Conservation (phyloP, 805 yeast genomes). For the Candida chauliodis region DNA sequence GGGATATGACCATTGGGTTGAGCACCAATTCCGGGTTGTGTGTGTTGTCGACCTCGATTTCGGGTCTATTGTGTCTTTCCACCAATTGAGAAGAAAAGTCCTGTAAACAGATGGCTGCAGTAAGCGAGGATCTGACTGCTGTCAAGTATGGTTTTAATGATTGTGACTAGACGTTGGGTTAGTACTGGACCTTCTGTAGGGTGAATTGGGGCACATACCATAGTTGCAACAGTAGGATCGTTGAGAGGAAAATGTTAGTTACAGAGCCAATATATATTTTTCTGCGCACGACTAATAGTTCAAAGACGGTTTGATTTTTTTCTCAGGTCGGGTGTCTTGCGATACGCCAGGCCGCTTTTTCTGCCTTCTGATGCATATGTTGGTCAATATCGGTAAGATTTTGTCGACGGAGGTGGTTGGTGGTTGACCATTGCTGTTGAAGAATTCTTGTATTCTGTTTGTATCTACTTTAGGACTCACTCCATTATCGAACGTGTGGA, state of each 20-base stretch:
- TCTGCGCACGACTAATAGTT: constrained; percentile 8
- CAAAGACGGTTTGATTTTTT: constrained; percentile 5
- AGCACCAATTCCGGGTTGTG: constrained; percentile 76
- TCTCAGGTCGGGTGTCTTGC: not conserved
- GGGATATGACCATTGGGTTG: constrained; percentile 84
- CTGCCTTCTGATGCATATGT: not conserved
- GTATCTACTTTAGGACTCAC: not conserved
- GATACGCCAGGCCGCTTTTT: not conserved
- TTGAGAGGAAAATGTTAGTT: not conserved
- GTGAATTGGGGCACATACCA: constrained; percentile 3
- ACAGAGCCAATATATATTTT: not conserved
- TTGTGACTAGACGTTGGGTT: constrained; percentile 66
- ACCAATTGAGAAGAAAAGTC: constrained; percentile 93
- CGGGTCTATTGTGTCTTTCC: constrained; percentile 97
- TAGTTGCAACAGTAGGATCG: not conserved
- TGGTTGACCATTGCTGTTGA: not conserved
- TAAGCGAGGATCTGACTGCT: constrained; percentile 89
- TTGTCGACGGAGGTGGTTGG: not conserved
- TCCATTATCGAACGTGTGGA: not conserved
- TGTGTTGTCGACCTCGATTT: constrained; percentile 76
- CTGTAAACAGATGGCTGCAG: constrained; percentile 89
- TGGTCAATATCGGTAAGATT: not conserved
- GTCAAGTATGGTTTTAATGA: constrained; percentile 91
- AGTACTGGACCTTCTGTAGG: too few species aligned
- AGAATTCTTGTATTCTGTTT: not conserved